Base-by-base conservation (phyloP, 2,329 filamentous ascomycete species). In the Colletotrichum sp. region DNA sequence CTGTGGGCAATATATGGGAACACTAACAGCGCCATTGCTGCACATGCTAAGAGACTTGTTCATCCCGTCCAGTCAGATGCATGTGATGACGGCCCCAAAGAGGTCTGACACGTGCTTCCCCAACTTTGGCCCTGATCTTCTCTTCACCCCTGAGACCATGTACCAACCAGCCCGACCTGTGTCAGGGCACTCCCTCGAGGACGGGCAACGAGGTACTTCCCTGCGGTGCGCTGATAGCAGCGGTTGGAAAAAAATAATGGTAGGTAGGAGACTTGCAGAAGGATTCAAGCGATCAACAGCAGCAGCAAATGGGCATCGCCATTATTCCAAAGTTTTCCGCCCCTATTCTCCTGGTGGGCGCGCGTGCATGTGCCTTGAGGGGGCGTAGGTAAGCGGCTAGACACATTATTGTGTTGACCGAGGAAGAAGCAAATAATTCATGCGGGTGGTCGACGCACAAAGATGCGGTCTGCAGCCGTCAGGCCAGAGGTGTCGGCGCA, bases 41-140 rank as follows among this genome's bases (percentile, higher is more conserved):
- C 55, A 48, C 34, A 43, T 69, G 67, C 55, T 43, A 18, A 43
- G 34, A 43, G 57, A 52, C n/a, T 74, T 64, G 70, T 73, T 73
- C 75, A 70, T 74, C 66, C 74, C 68, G 72, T 75, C 72, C 68
- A 32, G 16, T 55, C 28, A 68, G 60, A 74, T 71, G 77, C 77
- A 78, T 78, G 77, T 78, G 77, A 78, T 74, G 68, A 63, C 55
- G 75, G 65, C 32, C 68, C 32, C 63, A 26, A 71, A 39, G 66
- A 69, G 57, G 34, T 72, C 75, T 78, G 68, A 77, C 77, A 78
- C 77, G 75, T 78, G 77, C 77, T 76, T 75, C 71, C 66, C 74
- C 68, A 70, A 57, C 59, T 64, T 64, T 71, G 69, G 61, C 28
- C 59, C 61, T 71, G 69, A 70, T 71, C 63, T 65, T 43, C 72